phyloP scores from a whole-genome alignment of 257 asterid species.

The Scutellaria minor region DNA sequence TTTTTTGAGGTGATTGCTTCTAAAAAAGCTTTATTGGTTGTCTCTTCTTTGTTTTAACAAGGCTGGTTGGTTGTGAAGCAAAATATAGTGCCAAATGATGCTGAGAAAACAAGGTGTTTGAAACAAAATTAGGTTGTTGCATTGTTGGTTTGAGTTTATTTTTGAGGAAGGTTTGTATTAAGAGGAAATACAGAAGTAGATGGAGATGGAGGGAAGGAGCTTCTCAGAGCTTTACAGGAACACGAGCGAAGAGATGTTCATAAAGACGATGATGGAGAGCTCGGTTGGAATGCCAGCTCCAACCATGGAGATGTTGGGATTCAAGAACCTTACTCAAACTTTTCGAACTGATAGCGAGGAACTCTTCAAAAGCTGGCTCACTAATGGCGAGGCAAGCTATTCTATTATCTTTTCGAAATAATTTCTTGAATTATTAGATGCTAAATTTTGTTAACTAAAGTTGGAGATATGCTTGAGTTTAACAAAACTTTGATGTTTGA shows the following conservation, averaged over 20 bases:
- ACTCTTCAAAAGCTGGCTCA: slow-evolving; percentile 88
- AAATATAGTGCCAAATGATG: background rate
- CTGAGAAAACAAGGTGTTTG: slow-evolving; percentile 5
- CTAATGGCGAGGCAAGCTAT: slow-evolving; percentile 76
- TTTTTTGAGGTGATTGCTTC: slow-evolving; percentile 5
- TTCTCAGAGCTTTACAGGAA: slow-evolving; percentile 66
- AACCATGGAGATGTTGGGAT: slow-evolving; percentile 88
- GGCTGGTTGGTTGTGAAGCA: background rate
- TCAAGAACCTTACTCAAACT: slow-evolving; percentile 64
- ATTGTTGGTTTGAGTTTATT: background rate
- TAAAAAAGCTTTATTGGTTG: no score
- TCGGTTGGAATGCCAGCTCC: slow-evolving; percentile 75
- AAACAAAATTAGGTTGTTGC: background rate
- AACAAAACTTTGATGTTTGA: slow-evolving; percentile 2
- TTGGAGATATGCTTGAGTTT: background rate
- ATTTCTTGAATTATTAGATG: background rate
- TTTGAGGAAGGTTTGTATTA: slow-evolving; percentile 15
- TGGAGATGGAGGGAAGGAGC: slow-evolving; percentile 75
- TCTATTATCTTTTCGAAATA: background rate
- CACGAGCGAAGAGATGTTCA: slow-evolving; percentile 82
- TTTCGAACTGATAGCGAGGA: slow-evolving; percentile 78
- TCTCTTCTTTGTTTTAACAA: no score
- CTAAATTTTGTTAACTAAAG: background rate
- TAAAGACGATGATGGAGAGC: slow-evolving; percentile 80
- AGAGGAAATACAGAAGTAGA: background rate